Evolutionary conservation across 2,329 filamentous ascomycete genomes (phyloP), one percentile per base, ranked within the genome.

Genomic region (Ciborinia camelliae): DNA sequence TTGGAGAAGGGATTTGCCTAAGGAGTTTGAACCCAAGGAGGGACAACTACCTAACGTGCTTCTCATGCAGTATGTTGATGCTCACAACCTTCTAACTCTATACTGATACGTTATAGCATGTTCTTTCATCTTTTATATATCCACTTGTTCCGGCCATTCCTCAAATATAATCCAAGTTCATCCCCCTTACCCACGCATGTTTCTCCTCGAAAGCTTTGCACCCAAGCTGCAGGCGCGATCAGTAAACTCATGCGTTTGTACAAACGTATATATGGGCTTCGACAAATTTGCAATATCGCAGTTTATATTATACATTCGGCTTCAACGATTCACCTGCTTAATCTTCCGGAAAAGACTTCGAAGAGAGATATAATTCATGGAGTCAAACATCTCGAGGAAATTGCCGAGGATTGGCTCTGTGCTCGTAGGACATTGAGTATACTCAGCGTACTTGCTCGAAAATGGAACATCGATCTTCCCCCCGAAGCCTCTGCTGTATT

Each of bases 91-190:
- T 66, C 10, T 37, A 60, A 60, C 20, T 58, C 12, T 43, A 62
- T 61, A 47, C 70, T 78, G 61, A 78, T 68, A 28, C 51, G 43
- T 37, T 32, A 52, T 72, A 97, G 93, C 79, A 98, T 98, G 93
- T 97, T 98, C 78, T 97, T 94, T 76, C 93, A 98, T 73, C 83
- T 98, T 0, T 87, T 97, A 54, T 96, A 96, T 74, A 96, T 98
- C 66, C 93, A 98, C 73, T 86, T 98, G 5, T 98, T 97, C 80
- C 87, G 94, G 6, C 94, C 95, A 0, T 98, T 98, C 74, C 83
- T 98, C 59, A 97, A 95, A 76, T 98, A 97, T 74, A 89, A 86
- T 3, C 91, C 90, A 57, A 80, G 85, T 8, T 88, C 87, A 1
- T 97, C 93, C 0, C 94, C 92, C 0, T 82, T 97, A 1, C 94